These are phyloP conservation scores for Leccinum truebloodii DNA, from an alignment of 768 basidiomycete species.

Conservation along the genomic window DNA sequence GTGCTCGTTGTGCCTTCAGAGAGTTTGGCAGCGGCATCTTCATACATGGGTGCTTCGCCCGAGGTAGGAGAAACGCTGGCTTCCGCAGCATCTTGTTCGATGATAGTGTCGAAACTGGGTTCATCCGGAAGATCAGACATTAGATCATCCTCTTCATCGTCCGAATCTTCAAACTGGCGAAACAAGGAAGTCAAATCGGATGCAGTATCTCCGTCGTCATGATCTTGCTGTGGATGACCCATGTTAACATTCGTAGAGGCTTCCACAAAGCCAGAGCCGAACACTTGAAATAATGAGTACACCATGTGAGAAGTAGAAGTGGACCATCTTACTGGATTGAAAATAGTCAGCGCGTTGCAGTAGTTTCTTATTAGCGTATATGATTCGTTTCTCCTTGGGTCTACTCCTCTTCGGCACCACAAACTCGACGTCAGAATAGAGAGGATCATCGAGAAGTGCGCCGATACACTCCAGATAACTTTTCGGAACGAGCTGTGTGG, in stretches of 20 bases:
- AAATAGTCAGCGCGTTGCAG: constrained; percentile 79
- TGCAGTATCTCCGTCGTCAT: constrained; percentile 44
- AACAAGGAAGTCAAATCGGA: constrained; percentile 48
- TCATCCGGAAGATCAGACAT: constrained; percentile 36
- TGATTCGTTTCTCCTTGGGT: constrained; percentile 40
- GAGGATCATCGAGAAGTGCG: constrained; percentile 72
- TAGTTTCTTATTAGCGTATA: constrained; percentile 71
- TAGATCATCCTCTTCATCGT: constrained; percentile 52
- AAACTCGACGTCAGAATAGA: constrained; percentile 85
- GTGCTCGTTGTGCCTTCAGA: constrained; percentile 2
- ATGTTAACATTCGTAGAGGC: constrained; percentile 40
- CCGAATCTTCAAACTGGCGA: constrained; percentile 49
- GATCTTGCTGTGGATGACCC: constrained; percentile 18
- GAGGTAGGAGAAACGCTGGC: background rate
- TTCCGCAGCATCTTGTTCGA: constrained; percentile 25
- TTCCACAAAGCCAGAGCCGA: constrained; percentile 69
- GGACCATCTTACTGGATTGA: constrained; percentile 52
- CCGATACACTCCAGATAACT: constrained; percentile 73
- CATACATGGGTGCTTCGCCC: constrained; percentile 6
- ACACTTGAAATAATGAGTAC: constrained; percentile 51
- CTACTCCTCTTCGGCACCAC: constrained; percentile 55
- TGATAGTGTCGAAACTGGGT: constrained; percentile 30
- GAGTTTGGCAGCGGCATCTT: constrained; percentile 4
- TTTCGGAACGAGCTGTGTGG: constrained; percentile 61
- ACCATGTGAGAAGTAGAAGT: background rate